A percentile compares a stretch with the other conserved stretches of the same genome.
These are phyloP conservation scores for Ceratobasidium papillatum DNA, from an alignment of 1,284 basidiomycete species.

Conservation along the genomic window DNA sequence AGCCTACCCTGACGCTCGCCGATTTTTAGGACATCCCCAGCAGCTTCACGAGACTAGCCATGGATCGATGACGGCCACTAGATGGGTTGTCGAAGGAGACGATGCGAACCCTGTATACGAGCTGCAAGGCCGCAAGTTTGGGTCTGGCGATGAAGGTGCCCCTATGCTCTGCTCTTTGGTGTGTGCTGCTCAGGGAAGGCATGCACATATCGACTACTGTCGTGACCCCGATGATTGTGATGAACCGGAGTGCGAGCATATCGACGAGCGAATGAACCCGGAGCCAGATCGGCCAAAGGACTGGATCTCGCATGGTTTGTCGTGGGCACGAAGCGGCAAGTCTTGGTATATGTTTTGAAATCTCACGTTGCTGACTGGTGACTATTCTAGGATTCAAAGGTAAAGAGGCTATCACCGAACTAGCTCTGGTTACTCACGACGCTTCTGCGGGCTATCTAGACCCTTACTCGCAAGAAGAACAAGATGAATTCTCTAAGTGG, in stretches of 20 bases:
- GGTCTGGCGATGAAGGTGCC: constrained; percentile 64
- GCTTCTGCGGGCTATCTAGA: constrained; percentile 54
- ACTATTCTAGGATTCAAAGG: constrained; percentile 39
- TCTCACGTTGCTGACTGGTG: background rate
- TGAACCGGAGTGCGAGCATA: constrained; percentile 60
- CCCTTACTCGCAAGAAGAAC: constrained; percentile 66
- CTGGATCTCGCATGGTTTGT: constrained; percentile 61
- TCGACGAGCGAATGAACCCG: constrained; percentile 57
- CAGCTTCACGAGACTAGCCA: constrained; percentile 69
- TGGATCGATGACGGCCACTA: constrained; percentile 67
- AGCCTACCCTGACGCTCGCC: background rate
- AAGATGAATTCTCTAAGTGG: constrained; percentile 64
- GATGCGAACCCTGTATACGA: constrained; percentile 59
- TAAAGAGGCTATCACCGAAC: background rate
- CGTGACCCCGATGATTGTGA: constrained; percentile 53
- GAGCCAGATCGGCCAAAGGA: constrained; percentile 61
- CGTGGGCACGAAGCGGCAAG: constrained; percentile 58
- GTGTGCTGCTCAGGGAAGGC: constrained; percentile 62
- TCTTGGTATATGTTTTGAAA: background rate
- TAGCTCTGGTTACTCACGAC: background rate
- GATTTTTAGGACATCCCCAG: constrained; percentile 63
- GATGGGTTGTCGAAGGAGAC: constrained; percentile 64
- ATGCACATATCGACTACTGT: constrained; percentile 67
- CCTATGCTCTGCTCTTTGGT: constrained; percentile 70
- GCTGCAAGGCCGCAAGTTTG: constrained; percentile 64